phyloP scores from a whole-genome alignment of 768 basidiomycete genomes.

The Leccinum boreale region DNA sequence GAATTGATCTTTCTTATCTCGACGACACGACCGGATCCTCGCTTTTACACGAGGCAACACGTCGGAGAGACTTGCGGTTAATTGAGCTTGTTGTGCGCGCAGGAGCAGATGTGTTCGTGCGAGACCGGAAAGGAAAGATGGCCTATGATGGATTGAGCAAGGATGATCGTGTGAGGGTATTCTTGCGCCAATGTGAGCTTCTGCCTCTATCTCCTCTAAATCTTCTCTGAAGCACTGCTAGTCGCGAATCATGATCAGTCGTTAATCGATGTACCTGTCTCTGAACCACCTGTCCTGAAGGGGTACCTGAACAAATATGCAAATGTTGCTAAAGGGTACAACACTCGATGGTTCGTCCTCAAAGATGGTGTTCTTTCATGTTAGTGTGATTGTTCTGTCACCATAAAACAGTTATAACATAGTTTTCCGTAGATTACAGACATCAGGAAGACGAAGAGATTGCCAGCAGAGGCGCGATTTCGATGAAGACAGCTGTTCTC shows the following conservation, averaged over 20 bases:
- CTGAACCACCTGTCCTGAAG: conserved; percentile 59
- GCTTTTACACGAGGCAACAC: conserved; percentile 84
- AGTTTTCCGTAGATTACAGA: conserved; percentile 55
- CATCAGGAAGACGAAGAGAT: conserved; percentile 88
- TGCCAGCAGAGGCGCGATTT: conserved; percentile 82
- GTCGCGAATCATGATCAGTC: conserved; percentile 81
- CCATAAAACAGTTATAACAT: background rate
- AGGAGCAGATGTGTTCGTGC: conserved; percentile 86
- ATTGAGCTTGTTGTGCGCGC: conserved; percentile 83
- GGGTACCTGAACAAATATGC: conserved; percentile 91
- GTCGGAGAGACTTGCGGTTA: conserved; percentile 73
- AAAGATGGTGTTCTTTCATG: conserved; percentile 84
- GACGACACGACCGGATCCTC: conserved; percentile 77
- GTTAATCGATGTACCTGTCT: conserved; percentile 48
- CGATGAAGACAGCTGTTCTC: conserved; percentile 75
- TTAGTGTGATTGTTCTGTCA: conserved; percentile 35
- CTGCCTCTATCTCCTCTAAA: background rate
- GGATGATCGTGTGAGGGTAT: conserved; percentile 79
- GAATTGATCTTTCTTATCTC: conserved; percentile 75
- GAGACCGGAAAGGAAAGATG: conserved; percentile 71
- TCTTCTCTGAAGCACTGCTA: conserved; percentile 25
- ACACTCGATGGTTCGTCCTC: conserved; percentile 89
- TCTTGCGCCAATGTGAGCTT: conserved; percentile 76
- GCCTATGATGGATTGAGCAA: conserved; percentile 67
- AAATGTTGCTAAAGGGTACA: conserved; percentile 89